Conservation (phyloP, 164 flowering plant genomes). For the Vitis cinerea region DNA sequence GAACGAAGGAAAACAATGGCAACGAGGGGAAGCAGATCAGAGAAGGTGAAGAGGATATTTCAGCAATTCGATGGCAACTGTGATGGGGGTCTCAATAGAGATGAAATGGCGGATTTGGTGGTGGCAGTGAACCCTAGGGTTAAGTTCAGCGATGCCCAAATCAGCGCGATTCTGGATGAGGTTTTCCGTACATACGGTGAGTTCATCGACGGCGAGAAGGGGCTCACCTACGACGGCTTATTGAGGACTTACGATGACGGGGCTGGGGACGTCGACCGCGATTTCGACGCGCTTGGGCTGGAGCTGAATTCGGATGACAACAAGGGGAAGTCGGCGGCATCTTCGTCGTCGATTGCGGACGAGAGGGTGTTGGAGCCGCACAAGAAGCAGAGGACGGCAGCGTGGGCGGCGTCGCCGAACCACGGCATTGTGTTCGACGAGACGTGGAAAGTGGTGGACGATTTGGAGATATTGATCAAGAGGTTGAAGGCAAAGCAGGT, state of each 20-base stretch:
- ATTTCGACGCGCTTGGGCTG: constrained; percentile 82
- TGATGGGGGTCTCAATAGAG: constrained; percentile 88
- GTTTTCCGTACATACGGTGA: constrained; percentile 90
- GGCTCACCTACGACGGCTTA: constrained; percentile 77
- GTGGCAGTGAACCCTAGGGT: constrained; percentile 99
- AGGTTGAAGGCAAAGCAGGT: constrained; percentile 75
- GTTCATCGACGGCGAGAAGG: constrained; percentile 80
- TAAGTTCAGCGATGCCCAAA: constrained; percentile 93
- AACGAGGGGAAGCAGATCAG: constrained; percentile 78
- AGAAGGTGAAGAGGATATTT: constrained; percentile 92
- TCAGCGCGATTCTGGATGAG: constrained; percentile 92
- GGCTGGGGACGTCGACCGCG: constrained; percentile 97
- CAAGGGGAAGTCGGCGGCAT: constrained; percentile 42
- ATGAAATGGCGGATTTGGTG: constrained; percentile 93
- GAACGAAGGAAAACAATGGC: constrained; percentile 25
- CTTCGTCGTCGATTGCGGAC: constrained; percentile 65
- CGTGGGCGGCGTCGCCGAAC: constrained; percentile 91
- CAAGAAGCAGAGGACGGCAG: constrained; percentile 77
- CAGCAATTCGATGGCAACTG: constrained; percentile 75
- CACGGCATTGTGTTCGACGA: constrained; percentile 92
- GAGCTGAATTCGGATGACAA: constrained; percentile 38
- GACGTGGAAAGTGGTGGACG: constrained; percentile 94
- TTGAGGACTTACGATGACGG: constrained; percentile 96
- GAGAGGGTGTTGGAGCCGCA: constrained; percentile 56
- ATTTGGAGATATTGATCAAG: constrained; percentile 84